Conservation (phyloP, 371 early-diverging fungal genomes). For the Blakeslea trispora region DNA sequence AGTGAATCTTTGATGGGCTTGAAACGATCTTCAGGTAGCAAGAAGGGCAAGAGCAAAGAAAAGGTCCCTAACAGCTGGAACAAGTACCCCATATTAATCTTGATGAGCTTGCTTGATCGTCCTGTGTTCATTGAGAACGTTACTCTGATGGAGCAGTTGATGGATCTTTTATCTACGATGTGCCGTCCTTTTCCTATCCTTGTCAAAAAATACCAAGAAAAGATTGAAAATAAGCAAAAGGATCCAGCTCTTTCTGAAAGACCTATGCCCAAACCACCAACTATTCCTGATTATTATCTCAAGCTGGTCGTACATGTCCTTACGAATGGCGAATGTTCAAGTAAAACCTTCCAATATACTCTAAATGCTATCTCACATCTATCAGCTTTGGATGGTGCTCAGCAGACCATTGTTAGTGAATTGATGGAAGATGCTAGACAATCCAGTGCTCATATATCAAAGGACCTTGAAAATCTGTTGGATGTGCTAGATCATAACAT, state of each 20-base stretch:
- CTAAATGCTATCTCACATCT: constrained; percentile 88
- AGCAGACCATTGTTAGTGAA: constrained; percentile 77
- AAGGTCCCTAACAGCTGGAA: constrained; percentile 41
- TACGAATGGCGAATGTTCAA: constrained; percentile 89
- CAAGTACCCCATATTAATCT: constrained; percentile 84
- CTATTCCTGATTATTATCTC: constrained; percentile 74
- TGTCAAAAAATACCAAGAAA: constrained; percentile 53
- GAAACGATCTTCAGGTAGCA: constrained; percentile 45
- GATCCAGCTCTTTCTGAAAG: constrained; percentile 29
- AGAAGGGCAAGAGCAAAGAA: constrained; percentile 75
- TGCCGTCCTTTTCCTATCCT: constrained; percentile 70
- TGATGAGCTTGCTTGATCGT: constrained; percentile 84
- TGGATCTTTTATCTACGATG: constrained; percentile 81
- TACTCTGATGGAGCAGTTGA: constrained; percentile 83
- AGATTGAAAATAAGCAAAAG: constrained; percentile 41
- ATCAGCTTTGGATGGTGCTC: constrained; percentile 71
- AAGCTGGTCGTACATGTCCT: constrained; percentile 86
- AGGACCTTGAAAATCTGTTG: constrained; percentile 68
- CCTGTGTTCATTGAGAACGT: constrained; percentile 77
- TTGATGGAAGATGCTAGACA: constrained; percentile 70
- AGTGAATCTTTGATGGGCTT: constrained; percentile 62
- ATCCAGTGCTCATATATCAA: constrained; percentile 67
- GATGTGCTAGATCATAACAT: constrained; percentile 57
- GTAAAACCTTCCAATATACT: constrained; percentile 92
- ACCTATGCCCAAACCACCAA: constrained; percentile 63